Percentiles rank a stretch among this genome's conserved stretches.
phyloP scores from a whole-genome alignment of 768 basidiomycete species.

The Hygrophoropsis aurantiaca region DNA sequence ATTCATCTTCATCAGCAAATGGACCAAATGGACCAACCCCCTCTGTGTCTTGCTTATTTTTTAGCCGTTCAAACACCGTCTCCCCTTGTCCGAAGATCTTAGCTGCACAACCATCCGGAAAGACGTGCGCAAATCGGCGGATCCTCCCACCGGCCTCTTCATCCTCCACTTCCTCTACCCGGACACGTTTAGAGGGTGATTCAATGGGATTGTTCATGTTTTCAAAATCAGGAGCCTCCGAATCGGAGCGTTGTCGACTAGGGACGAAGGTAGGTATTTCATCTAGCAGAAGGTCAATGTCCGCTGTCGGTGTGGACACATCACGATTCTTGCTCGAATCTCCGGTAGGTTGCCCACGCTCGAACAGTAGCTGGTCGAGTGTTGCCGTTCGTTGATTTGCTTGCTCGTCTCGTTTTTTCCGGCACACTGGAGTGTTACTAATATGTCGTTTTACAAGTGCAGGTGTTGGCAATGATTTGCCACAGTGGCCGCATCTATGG shows the following conservation, averaged over 20 bases:
- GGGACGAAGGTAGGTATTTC: no score
- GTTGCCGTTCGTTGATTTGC: no score
- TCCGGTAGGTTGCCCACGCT: no score
- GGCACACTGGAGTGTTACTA: background rate
- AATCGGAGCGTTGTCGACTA: no score
- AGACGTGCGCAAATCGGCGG: no score
- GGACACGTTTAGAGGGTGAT: background rate
- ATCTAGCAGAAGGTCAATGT: no score
- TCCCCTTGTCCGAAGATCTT: background rate
- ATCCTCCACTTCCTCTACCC: background rate
- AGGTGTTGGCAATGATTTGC: background rate
- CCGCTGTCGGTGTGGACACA: no score
- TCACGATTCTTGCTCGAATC: no score
- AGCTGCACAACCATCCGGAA: background rate
- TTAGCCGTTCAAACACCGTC: background rate
- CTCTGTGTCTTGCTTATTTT: background rate
- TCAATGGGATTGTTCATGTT: background rate
- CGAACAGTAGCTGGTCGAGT: no score
- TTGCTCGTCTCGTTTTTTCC: background rate
- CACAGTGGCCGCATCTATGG: background rate
- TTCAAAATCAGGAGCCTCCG: no score
- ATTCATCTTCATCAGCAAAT: slow-evolving; percentile 31
- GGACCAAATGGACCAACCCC: slow-evolving; percentile 16
- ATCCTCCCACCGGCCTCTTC: background rate
- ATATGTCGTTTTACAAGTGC: slow-evolving; percentile 2